Percentiles rank a stretch among this genome's conserved stretches.
Evolutionary conservation across 1,284 basidiomycete species (phyloP).

Genomic region (Pyrrhoderma noxium): DNA sequence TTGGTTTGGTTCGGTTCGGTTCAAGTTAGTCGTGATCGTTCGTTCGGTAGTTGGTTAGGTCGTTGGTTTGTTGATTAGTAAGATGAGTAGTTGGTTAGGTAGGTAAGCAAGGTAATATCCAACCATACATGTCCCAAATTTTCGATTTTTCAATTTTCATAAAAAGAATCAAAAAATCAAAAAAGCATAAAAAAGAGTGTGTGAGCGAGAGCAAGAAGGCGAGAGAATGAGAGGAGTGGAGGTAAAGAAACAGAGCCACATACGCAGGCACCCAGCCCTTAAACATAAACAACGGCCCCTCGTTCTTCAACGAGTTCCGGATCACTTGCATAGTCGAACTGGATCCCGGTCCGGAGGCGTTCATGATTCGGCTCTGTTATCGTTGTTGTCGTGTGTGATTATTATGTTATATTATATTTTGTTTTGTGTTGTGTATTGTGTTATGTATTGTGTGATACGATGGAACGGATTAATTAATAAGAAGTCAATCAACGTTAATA

Average conservation of each 20-base stretch:
- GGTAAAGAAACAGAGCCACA: conserved; percentile 1
- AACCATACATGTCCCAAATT: too few relatives aligned
- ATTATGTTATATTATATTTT: background rate
- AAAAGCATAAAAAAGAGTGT: too few relatives aligned
- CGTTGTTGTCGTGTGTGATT: too few relatives aligned
- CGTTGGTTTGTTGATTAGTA: background rate
- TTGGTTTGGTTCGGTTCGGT: background rate
- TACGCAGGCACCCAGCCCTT: conserved; percentile 78
- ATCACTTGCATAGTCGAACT: conserved; percentile 70
- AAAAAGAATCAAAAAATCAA: too few relatives aligned
- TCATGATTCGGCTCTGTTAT: conserved; percentile 77
- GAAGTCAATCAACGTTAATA: too few relatives aligned
- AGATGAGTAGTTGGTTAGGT: too few relatives aligned
- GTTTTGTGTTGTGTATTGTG: too few relatives aligned
- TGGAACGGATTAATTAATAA: too few relatives aligned
- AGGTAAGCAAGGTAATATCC: too few relatives aligned
- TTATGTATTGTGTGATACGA: background rate
- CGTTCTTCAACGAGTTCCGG: conserved; percentile 60
- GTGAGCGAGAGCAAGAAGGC: background rate
- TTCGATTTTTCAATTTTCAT: too few relatives aligned
- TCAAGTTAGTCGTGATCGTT: too few relatives aligned
- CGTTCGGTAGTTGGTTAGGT: background rate
- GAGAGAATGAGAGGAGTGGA: background rate
- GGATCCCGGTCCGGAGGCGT: conserved; percentile 75
- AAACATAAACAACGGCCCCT: conserved; percentile 89